Conservation (phyloP, 441 rosid species). For the Metrosideros polymorpha region DNA sequence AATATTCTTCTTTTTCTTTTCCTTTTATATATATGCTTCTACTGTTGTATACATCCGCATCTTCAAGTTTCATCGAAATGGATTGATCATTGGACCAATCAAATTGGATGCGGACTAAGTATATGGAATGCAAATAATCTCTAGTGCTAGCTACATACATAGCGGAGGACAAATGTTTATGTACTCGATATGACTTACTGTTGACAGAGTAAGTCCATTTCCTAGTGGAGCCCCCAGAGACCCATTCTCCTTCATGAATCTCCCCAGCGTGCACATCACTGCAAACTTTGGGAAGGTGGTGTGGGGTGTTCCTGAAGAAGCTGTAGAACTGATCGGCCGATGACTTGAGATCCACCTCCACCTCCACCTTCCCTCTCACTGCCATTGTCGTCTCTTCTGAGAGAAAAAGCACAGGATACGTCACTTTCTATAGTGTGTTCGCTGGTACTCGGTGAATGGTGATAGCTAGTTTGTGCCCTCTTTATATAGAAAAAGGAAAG, state of each 20-base stretch:
- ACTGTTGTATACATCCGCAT: background rate
- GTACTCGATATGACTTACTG: background rate
- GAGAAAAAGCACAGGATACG: background rate
- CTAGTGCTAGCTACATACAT: background rate
- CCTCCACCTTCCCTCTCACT: background rate
- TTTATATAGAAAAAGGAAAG: background rate
- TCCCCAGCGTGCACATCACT: constrained; percentile 3
- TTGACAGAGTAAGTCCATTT: background rate
- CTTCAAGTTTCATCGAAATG: background rate
- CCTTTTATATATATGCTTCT: background rate
- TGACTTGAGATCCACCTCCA: constrained; percentile 2
- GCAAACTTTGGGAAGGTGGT: constrained; percentile 14
- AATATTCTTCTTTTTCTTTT: background rate
- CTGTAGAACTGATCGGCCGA: constrained; percentile 8
- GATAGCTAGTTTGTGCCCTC: background rate
- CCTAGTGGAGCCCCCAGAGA: too few species aligned
- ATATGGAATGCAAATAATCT: background rate
- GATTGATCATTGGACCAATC: background rate
- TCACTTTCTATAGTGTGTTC: background rate
- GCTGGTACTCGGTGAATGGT: background rate
- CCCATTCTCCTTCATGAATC: constrained; percentile 5
- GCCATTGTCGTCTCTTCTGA: background rate
- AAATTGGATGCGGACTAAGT: background rate
- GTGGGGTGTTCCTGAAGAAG: background rate
- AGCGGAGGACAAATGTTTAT: background rate